phyloP scores from a whole-genome alignment of 768 basidiomycete genomes.

The Pulveroboletus frians region DNA sequence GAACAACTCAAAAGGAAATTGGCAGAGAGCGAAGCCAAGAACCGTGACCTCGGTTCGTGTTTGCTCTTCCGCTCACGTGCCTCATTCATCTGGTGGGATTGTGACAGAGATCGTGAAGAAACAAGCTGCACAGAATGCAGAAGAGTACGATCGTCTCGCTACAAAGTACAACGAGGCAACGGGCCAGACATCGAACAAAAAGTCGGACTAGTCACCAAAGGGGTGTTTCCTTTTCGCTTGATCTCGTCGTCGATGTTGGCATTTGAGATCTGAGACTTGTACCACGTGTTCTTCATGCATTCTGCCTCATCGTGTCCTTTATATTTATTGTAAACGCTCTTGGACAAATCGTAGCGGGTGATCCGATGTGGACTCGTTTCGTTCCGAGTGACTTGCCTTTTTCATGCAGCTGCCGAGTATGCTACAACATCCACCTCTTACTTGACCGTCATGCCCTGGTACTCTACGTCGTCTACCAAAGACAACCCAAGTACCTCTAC shows the following conservation, averaged over 20 bases:
- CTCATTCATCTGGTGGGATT: not conserved
- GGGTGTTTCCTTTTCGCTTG: not conserved
- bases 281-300: not conserved
- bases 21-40: conserved; percentile 49
- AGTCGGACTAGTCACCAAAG: conserved; percentile 45
- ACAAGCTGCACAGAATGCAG: conserved; percentile 72
- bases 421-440: not conserved
- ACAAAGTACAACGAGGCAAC: conserved; percentile 70
- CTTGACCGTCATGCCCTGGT: not conserved
- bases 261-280: not conserved
- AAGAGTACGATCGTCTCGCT: conserved; percentile 79
- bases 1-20: conserved; percentile 66
- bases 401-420: not conserved
- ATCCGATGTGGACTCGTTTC: not conserved
- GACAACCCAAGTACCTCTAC: not conserved
- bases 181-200: conserved; percentile 57
- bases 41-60: conserved; percentile 58
- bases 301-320: not conserved
- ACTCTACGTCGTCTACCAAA: conserved; percentile 4
- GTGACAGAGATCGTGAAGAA: conserved; percentile 69
- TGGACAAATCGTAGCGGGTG: not conserved
- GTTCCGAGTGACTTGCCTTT: conserved; percentile 1
- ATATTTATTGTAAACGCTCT: not conserved
- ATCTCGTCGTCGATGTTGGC: not conserved
- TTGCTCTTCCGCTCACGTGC: not conserved